Percentiles rank a stretch among this genome's conserved stretches.
Conservation (phyloP, 371 early-diverging fungal genomes). For the Mucor lusitanicus region DNA sequence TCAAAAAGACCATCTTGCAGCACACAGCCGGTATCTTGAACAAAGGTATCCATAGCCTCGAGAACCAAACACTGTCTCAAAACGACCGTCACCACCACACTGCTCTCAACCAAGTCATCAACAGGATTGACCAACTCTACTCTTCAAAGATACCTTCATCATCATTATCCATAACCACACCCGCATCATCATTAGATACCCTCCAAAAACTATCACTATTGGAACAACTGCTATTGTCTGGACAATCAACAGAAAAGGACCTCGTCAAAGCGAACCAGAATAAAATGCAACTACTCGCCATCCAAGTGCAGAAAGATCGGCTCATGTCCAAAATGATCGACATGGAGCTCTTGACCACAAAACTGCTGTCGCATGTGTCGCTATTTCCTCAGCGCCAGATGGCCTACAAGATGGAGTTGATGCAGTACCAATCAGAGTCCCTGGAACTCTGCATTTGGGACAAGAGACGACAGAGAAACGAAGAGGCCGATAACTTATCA, state of each 20-base stretch:
- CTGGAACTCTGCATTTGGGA: slow-evolving; percentile 26
- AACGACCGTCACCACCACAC: background rate
- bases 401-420: slow-evolving; percentile 20
- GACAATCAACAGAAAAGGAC: background rate
- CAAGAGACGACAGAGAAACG: slow-evolving; percentile 26
- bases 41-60: slow-evolving; percentile 35
- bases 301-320: slow-evolving; percentile 16
- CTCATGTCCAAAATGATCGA: slow-evolving; percentile 22
- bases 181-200: background rate
- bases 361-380: slow-evolving; percentile 21
- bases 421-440: slow-evolving; percentile 22
- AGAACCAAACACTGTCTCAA: background rate
- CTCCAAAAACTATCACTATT: slow-evolving; percentile 1
- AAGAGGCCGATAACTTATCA: background rate
- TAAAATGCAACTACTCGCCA: slow-evolving; percentile 15
- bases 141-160: background rate
- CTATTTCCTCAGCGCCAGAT: slow-evolving; percentile 19
- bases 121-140: background rate
- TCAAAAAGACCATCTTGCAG: slow-evolving; percentile 63
- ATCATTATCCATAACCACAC: background rate
- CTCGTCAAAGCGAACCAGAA: background rate
- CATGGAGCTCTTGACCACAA: slow-evolving; percentile 28
- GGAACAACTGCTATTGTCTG: slow-evolving; percentile 8
- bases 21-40: slow-evolving; percentile 69
- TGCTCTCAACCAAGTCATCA: slow-evolving; percentile 2